Evolutionary conservation across 2,329 filamentous ascomycete genomes (phyloP).

Genomic region (Ilyonectria destructans): DNA sequence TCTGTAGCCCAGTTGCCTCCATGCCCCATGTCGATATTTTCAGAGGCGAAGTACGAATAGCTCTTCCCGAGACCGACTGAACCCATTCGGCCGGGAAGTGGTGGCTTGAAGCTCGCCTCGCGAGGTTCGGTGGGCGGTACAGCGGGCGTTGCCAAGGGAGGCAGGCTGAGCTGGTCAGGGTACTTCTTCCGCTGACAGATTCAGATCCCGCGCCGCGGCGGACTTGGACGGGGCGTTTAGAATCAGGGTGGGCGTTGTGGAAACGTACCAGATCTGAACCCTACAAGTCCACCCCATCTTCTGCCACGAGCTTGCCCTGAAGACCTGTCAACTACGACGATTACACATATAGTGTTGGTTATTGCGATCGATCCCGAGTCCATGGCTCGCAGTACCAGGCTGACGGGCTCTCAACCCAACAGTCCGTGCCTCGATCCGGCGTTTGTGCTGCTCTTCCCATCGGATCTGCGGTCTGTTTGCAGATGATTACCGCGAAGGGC

Average conservation of each 20-base stretch:
- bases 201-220: slow-evolving; percentile 28
- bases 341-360: slow-evolving; percentile 22
- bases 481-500: slow-evolving; percentile 16
- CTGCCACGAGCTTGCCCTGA: slow-evolving; percentile 15
- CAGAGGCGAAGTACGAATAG: slow-evolving; percentile 15
- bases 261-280: slow-evolving; percentile 22
- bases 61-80: slow-evolving; percentile 27
- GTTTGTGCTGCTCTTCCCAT: slow-evolving; percentile 8
- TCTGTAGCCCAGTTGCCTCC: slow-evolving; percentile 16
- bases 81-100: slow-evolving; percentile 14
- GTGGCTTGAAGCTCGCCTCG: slow-evolving; percentile 11
- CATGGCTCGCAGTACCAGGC: slow-evolving; percentile 23
- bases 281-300: slow-evolving; percentile 13
- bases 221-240: slow-evolving; percentile 17
- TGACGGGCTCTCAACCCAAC: slow-evolving; percentile 13
- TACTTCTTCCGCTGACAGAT: slow-evolving; percentile 4
- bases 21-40: not conserved
- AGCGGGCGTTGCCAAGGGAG: slow-evolving; percentile 20
- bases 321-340: slow-evolving; percentile 9
- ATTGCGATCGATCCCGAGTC: slow-evolving; percentile 15
- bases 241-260: slow-evolving; percentile 15
- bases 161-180: slow-evolving; percentile 11
- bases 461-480: slow-evolving; percentile 32
- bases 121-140: slow-evolving; percentile 6
- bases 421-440: slow-evolving; percentile 27